Percentiles rank a stretch among this genome's conserved stretches.
Conservation (phyloP, 345 rosid genomes). For the Stellera chamaejasme region DNA sequence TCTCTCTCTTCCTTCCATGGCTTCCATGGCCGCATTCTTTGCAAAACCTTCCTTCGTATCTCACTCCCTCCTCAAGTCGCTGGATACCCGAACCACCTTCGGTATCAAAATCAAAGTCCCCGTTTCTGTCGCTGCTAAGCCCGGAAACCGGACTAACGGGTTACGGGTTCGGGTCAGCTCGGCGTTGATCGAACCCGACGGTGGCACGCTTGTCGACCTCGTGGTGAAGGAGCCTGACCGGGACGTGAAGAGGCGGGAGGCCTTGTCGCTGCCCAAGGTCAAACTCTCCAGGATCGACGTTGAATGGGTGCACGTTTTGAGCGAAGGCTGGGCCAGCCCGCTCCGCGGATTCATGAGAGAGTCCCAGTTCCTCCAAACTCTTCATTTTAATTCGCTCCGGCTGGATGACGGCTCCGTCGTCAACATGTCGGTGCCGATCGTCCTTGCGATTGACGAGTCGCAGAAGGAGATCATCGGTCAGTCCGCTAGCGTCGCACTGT, state of each 20-base stretch:
- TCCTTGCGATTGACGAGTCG: constrained; percentile 69
- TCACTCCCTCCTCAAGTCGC: constrained; percentile 35
- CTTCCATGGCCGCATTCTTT: constrained; percentile 49
- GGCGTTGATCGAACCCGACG: constrained; percentile 79
- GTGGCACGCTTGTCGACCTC: constrained; percentile 74
- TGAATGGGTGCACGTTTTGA: constrained; percentile 94
- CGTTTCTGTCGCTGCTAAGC: constrained; percentile 12
- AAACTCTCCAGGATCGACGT: constrained; percentile 63
- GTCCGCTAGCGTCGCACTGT: constrained; percentile 62
- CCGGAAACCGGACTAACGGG: constrained; percentile 12
- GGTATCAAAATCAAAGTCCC: constrained; percentile 22
- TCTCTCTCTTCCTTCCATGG: constrained; percentile 28
- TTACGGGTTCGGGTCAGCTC: constrained; percentile 25
- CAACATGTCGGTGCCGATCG: constrained; percentile 98
- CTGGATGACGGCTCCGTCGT: constrained; percentile 81
- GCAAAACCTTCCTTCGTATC: constrained; percentile 26
- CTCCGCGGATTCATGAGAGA: constrained; percentile 94
- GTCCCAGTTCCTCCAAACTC: constrained; percentile 99
- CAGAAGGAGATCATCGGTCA: constrained; percentile 65
- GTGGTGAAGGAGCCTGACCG: constrained; percentile 45
- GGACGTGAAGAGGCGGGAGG: constrained; percentile 52
- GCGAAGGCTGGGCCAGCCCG: constrained; percentile 99
- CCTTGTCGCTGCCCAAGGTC: constrained; percentile 48
- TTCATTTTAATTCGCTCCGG: constrained; percentile 97
- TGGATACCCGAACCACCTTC: constrained; percentile 29